Conservation (phyloP, 257 asterid species). For the Knoxia roxburghii region DNA sequence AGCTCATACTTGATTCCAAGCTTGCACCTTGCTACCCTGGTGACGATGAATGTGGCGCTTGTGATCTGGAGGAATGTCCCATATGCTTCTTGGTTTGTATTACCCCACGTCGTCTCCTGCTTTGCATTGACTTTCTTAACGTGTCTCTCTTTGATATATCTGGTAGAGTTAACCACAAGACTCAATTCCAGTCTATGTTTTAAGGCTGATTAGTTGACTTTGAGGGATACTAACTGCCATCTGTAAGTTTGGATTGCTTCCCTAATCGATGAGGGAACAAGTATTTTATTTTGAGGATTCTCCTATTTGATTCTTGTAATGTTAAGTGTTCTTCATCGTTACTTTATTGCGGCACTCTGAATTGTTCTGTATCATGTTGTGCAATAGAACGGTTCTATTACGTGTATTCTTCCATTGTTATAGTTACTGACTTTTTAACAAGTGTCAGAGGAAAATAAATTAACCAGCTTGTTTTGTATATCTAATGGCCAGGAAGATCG, state of each 20-base stretch:
- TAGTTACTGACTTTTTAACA: too few species aligned
- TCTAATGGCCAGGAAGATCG: neutral
- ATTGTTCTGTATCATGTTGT: neutral
- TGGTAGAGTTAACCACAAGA: neutral
- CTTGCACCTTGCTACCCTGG: slow-evolving; percentile 99
- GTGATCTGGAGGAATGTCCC: slow-evolving; percentile 95
- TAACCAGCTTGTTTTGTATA: neutral
- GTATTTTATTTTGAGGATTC: neutral
- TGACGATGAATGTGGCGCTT: slow-evolving; percentile 66
- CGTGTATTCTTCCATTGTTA: neutral
- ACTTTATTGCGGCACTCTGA: neutral
- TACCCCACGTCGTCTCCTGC: neutral
- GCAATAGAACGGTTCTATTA: too few species aligned
- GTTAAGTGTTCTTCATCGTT: neutral
- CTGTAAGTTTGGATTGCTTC: neutral
- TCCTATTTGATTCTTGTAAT: slow-evolving; percentile 2
- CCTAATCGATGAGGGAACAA: neutral
- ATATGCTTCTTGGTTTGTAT: slow-evolving; percentile 95
- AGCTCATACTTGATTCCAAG: slow-evolving; percentile 87
- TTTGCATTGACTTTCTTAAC: neutral
- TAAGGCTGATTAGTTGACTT: neutral
- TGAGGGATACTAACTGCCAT: neutral
- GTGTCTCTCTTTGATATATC: neutral
- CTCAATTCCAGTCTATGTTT: neutral
- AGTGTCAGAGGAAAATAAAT: neutral